phyloP scores from a whole-genome alignment of 306 rosid genomes.

The Prunus mongolica region DNA sequence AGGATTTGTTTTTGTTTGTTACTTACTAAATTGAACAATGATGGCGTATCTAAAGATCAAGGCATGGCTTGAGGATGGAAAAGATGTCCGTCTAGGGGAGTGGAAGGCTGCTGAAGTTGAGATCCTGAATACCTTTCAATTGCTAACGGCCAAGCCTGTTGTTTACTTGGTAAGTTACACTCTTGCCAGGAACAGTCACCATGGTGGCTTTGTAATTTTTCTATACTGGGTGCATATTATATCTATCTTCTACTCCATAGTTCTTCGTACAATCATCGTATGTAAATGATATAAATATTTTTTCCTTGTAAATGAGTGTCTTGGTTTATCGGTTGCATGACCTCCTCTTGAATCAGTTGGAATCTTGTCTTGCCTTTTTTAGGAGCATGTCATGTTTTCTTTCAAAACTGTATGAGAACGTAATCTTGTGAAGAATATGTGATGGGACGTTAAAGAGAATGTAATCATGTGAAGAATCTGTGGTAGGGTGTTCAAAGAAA shows the following conservation, averaged over 20 bases:
- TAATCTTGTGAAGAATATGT: not conserved
- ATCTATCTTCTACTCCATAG: not conserved
- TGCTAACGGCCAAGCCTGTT: conserved; percentile 96
- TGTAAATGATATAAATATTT: not conserved
- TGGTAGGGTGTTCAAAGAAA: not conserved
- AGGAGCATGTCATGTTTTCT: not conserved
- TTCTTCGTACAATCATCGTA: not conserved
- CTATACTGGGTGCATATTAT: not conserved
- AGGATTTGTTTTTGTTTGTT: not conserved
- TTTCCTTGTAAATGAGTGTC: not conserved
- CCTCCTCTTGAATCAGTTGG: not conserved
- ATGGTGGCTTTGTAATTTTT: not conserved
- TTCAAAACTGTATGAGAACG: not conserved
- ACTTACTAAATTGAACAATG: conserved; percentile 7
- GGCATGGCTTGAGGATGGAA: conserved; percentile 70
- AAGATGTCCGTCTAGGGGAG: conserved; percentile 92
- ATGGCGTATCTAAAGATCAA: conserved; percentile 56
- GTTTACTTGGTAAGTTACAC: conserved; percentile 68
- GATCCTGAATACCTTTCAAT: conserved; percentile 83
- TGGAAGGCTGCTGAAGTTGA: conserved; percentile 96
- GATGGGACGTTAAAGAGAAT: not conserved
- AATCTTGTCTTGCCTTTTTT: not conserved
- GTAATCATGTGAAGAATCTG: no score
- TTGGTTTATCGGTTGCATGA: not conserved
- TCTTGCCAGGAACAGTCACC: not conserved